Evolutionary conservation across 306 rosid species (phyloP), one percentile per base, ranked within the genome.

Genomic region (Amphicarpaea edgeworthii): DNA sequence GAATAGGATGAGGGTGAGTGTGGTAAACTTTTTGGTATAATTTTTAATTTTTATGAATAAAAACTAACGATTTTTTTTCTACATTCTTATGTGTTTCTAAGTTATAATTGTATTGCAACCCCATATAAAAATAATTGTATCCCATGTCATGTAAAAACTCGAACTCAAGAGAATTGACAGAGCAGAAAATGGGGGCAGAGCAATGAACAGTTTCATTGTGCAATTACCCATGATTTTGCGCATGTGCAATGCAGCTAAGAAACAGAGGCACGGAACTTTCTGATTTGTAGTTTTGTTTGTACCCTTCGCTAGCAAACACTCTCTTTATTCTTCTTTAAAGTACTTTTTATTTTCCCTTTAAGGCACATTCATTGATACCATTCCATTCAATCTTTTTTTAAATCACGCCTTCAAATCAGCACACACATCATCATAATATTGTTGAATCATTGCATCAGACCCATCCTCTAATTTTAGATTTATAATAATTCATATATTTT

Each of bases 321-420:
- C 62, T 24, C n/a, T n/a, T n/a, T n/a, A n/a, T 58, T 58, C 6
- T 23, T 54, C 63, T 26, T 57, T 58, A 10, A 55, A 55, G 62
- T 58, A 15, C 6, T 63, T 65, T 65, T 42, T 47, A 3, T 23
- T 57, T 58, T 28, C 16, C 59, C 57, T 7, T 57, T 70, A 12
- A 43, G 55, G 42, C 65, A 23, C 79, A 45, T 75, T 32, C 60
- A 45, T 73, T 43, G 28, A 43, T 15, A 2, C 20, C 19, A 30
- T 17, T 17, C 20, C 19, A 30, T 17, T 17, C 6, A 42, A 66
- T 73, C 59, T 58, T 67, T 34, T 34, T n/a, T n/a, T n/a, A n/a
- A n/a, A 38, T 41, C 84, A 60, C 77, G 77, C 81, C 80, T 57
- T 68, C 1, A 68, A 55, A 42, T 26, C 40, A 67, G 61, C 60